Evolutionary conservation across 495 filamentous ascomycete genomes (phyloP), one percentile per base, ranked within the genome.

Genomic region (Aspergillus campestris): DNA sequence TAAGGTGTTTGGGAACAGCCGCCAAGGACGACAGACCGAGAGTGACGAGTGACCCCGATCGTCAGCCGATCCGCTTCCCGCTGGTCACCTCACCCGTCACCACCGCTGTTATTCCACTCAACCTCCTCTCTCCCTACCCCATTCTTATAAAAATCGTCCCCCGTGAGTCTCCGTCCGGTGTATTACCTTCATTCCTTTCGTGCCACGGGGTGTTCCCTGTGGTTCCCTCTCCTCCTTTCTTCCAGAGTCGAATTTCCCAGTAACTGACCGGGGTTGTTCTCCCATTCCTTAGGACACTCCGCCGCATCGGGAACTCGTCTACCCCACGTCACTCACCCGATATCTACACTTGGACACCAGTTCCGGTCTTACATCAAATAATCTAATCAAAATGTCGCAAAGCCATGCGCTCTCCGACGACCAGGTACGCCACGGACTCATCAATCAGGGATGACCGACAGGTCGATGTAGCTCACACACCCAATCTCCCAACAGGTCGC

Each of bases 391-490:
- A 52, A 97, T 95, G 91, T 91, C 91, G 65, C 83, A 87, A 73
- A 71, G 77, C 51, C 88, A 94, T 82, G 84, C 88, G 65, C 83
- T 97, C 70, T 94, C 89, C 65, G 91, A 97, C 75, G 91, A 95
- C 67, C 90, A 96, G 83, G 91, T 89, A 74, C 52, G 62, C 53
- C 42, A 37, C 46, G 36, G n/a, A n/a, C 42, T 48, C 46, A 15
- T 42, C 42, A 35, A 32, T 33, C 47, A 36, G 30, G 14, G 42
- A 48, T 44, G 42, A 41, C 45, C 57, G 40, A 32, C 29, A 31
- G 39, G 42, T 49, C 18, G 18, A 24, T 4, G 18, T 24, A 24
- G 18, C 18, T 24, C 18, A 24, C 18, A 24, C 18, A 24, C 18
- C 18, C 18, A 24, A 24, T 44, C 51, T 44, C 43, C 38, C 28